A percentile compares a stretch with the other conserved stretches of the same genome.
These are phyloP conservation scores for Globisporangium nunn DNA, from an alignment of 352 stramenopile species.

Conservation along the genomic window DNA sequence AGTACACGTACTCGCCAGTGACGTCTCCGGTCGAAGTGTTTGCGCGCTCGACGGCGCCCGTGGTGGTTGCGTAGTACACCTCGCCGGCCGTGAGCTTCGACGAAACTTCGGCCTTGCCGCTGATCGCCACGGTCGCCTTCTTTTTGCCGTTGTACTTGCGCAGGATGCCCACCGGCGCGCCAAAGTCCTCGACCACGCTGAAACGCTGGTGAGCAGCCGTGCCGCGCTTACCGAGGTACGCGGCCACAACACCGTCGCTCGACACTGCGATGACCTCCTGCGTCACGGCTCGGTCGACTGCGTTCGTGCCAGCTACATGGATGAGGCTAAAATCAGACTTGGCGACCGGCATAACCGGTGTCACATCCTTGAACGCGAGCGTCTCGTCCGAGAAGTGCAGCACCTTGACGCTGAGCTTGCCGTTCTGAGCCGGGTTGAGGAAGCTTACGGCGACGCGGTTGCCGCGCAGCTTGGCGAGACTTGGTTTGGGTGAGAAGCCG, in stretches of 20 bases:
- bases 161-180: slow-evolving; percentile 37
- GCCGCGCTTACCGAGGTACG: slow-evolving; percentile 36
- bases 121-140: slow-evolving; percentile 22
- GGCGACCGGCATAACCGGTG: slow-evolving; percentile 37
- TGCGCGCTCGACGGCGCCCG: slow-evolving; percentile 25
- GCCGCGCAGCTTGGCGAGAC: slow-evolving; percentile 27
- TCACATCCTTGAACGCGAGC: slow-evolving; percentile 38
- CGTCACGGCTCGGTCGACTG: slow-evolving; percentile 19
- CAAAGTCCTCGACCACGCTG: slow-evolving; percentile 37
- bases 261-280: slow-evolving; percentile 35
- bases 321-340: slow-evolving; percentile 25
- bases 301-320: slow-evolving; percentile 3
- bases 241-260: slow-evolving; percentile 36
- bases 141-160: slow-evolving; percentile 23
- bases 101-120: slow-evolving; percentile 27
- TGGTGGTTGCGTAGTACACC: slow-evolving; percentile 59
- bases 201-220: slow-evolving; percentile 29
- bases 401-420: slow-evolving; percentile 38
- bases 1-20: slow-evolving; percentile 34
- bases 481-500: slow-evolving; percentile 32
- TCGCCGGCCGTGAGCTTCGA: slow-evolving; percentile 18
- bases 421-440: slow-evolving; percentile 40
- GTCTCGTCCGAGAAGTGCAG: slow-evolving; percentile 36
- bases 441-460: slow-evolving; percentile 60
- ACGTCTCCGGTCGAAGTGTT: slow-evolving; percentile 6